These are phyloP conservation scores for Actinomucor elegans DNA, from an alignment of 371 early-diverging fungal species.

Conservation along the genomic window DNA sequence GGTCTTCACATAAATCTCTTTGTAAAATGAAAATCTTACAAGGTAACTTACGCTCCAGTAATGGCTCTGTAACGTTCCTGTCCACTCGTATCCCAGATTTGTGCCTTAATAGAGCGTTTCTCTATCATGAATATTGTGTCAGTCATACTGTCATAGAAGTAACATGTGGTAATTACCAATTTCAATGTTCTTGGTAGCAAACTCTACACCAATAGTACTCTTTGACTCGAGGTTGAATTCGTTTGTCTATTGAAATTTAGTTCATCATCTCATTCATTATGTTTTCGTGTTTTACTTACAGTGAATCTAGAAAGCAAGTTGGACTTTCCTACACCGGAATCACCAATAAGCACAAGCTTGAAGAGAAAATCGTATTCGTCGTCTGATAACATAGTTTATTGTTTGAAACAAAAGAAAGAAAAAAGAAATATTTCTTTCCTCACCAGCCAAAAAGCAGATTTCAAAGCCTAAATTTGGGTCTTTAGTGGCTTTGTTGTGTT, in stretches of 20 bases:
- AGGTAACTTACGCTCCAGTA: slow-evolving; percentile 57
- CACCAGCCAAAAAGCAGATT: neutral
- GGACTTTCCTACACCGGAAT: slow-evolving; percentile 51
- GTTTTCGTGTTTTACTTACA: slow-evolving; percentile 4
- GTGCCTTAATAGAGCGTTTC: slow-evolving; percentile 67
- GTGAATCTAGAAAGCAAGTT: slow-evolving; percentile 49
- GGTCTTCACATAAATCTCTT: neutral
- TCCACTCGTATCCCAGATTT: slow-evolving; percentile 93
- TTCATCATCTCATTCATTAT: neutral
- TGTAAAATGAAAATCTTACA: too few species aligned
- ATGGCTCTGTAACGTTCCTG: slow-evolving; percentile 84
- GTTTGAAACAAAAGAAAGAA: neutral
- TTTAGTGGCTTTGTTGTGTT: slow-evolving; percentile 21
- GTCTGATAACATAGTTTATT: slow-evolving; percentile 21
- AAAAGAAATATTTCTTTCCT: neutral
- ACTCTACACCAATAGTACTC: slow-evolving; percentile 92
- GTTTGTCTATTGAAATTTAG: slow-evolving; percentile 57
- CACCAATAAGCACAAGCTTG: slow-evolving; percentile 51
- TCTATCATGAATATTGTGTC: slow-evolving; percentile 40
- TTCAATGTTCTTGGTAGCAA: slow-evolving; percentile 52
- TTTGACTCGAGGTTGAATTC: slow-evolving; percentile 97
- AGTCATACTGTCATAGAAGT: too few species aligned
- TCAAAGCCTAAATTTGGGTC: slow-evolving; percentile 9
- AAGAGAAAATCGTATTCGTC: slow-evolving; percentile 53
- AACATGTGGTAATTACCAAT: slow-evolving; percentile 84